Conservation (phyloP, 2,329 filamentous ascomycete genomes). For the Mycosphaerella sp. region DNA sequence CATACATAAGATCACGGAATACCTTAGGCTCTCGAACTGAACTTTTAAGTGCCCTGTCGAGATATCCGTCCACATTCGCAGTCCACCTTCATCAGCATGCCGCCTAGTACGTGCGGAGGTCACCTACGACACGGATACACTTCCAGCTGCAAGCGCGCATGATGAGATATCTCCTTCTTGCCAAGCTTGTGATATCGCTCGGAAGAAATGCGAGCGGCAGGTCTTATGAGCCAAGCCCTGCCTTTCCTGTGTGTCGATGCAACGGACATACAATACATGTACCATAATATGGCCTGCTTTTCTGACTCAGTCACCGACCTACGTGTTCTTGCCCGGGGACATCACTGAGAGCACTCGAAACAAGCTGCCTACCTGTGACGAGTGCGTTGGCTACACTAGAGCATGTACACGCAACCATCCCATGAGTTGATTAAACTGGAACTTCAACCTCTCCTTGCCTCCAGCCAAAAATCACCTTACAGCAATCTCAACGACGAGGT, state of each 20-base stretch:
- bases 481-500: conserved; percentile 40
- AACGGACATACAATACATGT: background rate
- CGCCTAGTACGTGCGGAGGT: too few relatives aligned
- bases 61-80: too few relatives aligned
- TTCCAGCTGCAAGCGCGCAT: background rate
- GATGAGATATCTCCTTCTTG: background rate
- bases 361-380: conserved; percentile 35
- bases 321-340: too few relatives aligned
- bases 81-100: too few relatives aligned
- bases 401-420: conserved; percentile 34
- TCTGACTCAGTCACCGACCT: too few relatives aligned
- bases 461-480: conserved; percentile 41
- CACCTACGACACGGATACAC: too few relatives aligned
- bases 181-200: background rate
- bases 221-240: conserved; percentile 37
- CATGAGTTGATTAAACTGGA: conserved; percentile 30
- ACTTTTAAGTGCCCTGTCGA: too few relatives aligned
- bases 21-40: too few relatives aligned
- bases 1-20: too few relatives aligned
- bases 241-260: conserved; percentile 35
- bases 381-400: conserved; percentile 29
- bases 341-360: too few relatives aligned
- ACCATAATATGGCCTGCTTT: too few relatives aligned
- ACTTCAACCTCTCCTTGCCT: conserved; percentile 36
- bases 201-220: background rate